Conservation (phyloP, 345 rosid genomes). For the Balakata baccata region DNA sequence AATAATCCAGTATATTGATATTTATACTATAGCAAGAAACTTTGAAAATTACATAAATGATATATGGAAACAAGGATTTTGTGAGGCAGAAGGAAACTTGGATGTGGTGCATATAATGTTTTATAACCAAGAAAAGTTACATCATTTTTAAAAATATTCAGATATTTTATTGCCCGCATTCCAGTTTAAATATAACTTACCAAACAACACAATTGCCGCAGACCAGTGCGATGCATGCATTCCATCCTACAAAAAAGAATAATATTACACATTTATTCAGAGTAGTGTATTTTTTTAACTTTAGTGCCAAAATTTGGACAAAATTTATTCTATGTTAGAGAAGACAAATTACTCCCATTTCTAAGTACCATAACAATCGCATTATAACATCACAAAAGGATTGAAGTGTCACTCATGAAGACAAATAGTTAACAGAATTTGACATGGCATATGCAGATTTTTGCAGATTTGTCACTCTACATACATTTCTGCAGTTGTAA, state of each 20-base stretch:
- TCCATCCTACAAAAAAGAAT: slow-evolving; percentile 69
- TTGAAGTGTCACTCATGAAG: not conserved
- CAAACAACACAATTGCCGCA: slow-evolving; percentile 97
- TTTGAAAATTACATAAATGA: not conserved
- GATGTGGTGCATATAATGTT: not conserved
- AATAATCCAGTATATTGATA: too few relatives aligned
- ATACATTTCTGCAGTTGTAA: not conserved
- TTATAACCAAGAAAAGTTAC: not conserved
- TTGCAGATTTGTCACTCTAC: not conserved
- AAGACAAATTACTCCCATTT: not conserved
- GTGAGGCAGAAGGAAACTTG: not conserved
- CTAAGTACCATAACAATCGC: not conserved
- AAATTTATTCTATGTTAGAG: too few relatives aligned
- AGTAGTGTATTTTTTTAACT: not conserved
- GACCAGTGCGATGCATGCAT: slow-evolving; percentile 95
- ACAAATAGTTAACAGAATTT: not conserved
- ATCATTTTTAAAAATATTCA: not conserved
- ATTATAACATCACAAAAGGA: not conserved
- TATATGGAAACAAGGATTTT: not conserved
- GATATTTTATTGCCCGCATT: not conserved
- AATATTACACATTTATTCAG: not conserved
- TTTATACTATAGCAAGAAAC: not conserved
- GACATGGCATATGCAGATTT: not conserved
- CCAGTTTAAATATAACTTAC: slow-evolving; percentile 39
- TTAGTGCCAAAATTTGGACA: too few relatives aligned